These are phyloP conservation scores for Phylloporus scabripes DNA, from an alignment of 768 basidiomycete genomes.

Conservation along the genomic window DNA sequence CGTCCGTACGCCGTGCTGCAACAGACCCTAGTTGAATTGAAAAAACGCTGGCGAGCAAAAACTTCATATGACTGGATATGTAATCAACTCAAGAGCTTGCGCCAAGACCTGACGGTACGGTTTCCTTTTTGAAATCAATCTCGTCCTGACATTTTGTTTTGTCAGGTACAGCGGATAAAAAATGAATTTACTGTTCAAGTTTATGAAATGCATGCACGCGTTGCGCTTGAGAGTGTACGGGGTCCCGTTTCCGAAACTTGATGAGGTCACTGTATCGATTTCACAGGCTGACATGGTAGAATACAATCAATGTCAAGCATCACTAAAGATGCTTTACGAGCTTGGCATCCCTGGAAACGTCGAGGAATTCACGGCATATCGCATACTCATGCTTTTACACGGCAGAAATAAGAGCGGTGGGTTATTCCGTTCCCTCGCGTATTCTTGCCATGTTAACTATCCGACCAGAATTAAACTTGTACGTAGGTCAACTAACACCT, in stretches of 20 bases:
- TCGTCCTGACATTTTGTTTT: conserved; percentile 9
- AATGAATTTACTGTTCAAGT: conserved; percentile 97
- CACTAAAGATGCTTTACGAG: conserved; percentile 85
- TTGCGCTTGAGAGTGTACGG: conserved; percentile 87
- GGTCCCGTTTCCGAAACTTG: not conserved
- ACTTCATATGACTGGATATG: conserved; percentile 83
- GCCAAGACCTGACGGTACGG: conserved; percentile 95
- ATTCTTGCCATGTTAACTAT: conserved; percentile 2
- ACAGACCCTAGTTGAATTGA: conserved; percentile 81
- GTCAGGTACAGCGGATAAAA: conserved; percentile 95
- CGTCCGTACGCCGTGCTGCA: conserved; percentile 82
- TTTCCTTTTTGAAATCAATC: not conserved
- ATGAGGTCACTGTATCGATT: conserved; percentile 15
- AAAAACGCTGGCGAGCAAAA: conserved; percentile 82
- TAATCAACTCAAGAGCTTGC: conserved; percentile 95
- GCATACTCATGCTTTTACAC: conserved; percentile 92
- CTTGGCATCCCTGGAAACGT: conserved; percentile 88
- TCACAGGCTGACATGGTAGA: conserved; percentile 92
- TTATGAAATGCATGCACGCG: conserved; percentile 97
- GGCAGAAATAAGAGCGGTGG: conserved; percentile 90
- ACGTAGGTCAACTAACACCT: conserved; percentile 95
- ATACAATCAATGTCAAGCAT: conserved; percentile 96
- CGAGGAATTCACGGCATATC: conserved; percentile 96
- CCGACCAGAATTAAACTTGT: conserved; percentile 81
- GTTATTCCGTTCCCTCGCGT: conserved; percentile 20